These are phyloP conservation scores for Phytophthora meadii DNA, from an alignment of 352 stramenopile genomes.

Conservation along the genomic window DNA sequence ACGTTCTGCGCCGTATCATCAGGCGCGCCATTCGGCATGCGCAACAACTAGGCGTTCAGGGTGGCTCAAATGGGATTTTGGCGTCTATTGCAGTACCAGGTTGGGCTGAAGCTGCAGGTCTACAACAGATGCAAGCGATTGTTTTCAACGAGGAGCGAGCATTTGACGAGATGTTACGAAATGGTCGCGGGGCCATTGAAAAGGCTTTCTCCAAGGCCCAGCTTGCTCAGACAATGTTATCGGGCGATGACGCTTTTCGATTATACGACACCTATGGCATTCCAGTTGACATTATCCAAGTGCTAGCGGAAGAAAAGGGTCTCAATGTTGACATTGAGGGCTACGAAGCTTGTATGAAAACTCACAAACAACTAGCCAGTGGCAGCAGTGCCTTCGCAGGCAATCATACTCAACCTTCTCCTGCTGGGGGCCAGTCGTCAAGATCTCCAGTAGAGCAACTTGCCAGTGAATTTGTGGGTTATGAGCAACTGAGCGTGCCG, in stretches of 20 bases:
- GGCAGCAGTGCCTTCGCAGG: slow-evolving; percentile 50
- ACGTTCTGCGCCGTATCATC: slow-evolving; percentile 96
- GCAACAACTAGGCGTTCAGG: slow-evolving; percentile 61
- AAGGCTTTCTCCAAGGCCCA: slow-evolving; percentile 52
- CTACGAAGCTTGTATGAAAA: slow-evolving; percentile 56
- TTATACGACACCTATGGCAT: slow-evolving; percentile 84
- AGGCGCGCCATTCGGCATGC: slow-evolving; percentile 86
- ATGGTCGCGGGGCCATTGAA: slow-evolving; percentile 67
- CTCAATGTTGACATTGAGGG: slow-evolving; percentile 61
- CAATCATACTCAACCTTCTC: slow-evolving; percentile 30
- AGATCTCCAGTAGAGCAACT: not conserved
- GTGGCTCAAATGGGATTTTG: slow-evolving; percentile 43
- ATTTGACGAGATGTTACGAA: slow-evolving; percentile 76
- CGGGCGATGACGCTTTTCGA: slow-evolving; percentile 66
- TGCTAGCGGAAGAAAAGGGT: slow-evolving; percentile 66
- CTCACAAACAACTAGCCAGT: slow-evolving; percentile 57
- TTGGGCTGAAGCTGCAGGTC: slow-evolving; percentile 43
- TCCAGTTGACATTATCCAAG: slow-evolving; percentile 79
- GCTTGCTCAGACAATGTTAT: slow-evolving; percentile 25
- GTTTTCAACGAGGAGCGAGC: slow-evolving; percentile 75
- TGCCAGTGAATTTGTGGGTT: slow-evolving; percentile 63
- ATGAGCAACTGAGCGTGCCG: slow-evolving; percentile 52
- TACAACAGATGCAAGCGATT: slow-evolving; percentile 71
- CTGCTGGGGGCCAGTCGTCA: slow-evolving; percentile 9
- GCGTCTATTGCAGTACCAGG: slow-evolving; percentile 58